phyloP scores from a whole-genome alignment of 495 filamentous ascomycete species.

The Xylaria intraflava region DNA sequence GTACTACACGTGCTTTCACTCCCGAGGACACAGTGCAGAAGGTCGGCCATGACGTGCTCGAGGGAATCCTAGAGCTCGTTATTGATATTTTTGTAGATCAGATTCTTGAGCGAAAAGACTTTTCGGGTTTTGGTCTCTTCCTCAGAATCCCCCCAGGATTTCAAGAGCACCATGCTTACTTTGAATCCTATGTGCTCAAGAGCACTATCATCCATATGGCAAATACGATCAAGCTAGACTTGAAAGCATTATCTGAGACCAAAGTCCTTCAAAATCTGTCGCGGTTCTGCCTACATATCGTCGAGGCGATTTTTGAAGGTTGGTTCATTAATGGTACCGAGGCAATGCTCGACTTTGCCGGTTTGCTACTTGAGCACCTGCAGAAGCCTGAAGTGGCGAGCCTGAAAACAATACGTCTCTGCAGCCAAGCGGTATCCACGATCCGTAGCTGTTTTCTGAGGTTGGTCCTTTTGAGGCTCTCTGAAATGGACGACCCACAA shows the following conservation, averaged over 20 bases:
- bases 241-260: conserved; percentile 69
- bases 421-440: conserved; percentile 65
- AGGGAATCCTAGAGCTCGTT: conserved; percentile 66
- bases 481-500: conserved; percentile 65
- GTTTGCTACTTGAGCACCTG: conserved; percentile 75
- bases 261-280: conserved; percentile 79
- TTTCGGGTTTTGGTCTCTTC: conserved; percentile 80
- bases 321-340: conserved; percentile 89
- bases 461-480: conserved; percentile 70
- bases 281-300: conserved; percentile 69
- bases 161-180: conserved; percentile 87
- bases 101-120: conserved; percentile 76
- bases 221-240: conserved; percentile 61
- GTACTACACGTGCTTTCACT: conserved; percentile 55
- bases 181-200: conserved; percentile 81
- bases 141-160: conserved; percentile 88
- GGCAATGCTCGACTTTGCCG: conserved; percentile 78
- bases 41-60: conserved; percentile 62
- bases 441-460: conserved; percentile 71
- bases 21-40: conserved; percentile 47
- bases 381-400: conserved; percentile 75
- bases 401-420: conserved; percentile 81
- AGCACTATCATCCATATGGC: conserved; percentile 65
- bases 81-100: conserved; percentile 77
- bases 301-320: conserved; percentile 88